These are phyloP conservation scores for Aspergillus indologenus DNA, from an alignment of 495 filamentous ascomycete genomes.

Conservation along the genomic window DNA sequence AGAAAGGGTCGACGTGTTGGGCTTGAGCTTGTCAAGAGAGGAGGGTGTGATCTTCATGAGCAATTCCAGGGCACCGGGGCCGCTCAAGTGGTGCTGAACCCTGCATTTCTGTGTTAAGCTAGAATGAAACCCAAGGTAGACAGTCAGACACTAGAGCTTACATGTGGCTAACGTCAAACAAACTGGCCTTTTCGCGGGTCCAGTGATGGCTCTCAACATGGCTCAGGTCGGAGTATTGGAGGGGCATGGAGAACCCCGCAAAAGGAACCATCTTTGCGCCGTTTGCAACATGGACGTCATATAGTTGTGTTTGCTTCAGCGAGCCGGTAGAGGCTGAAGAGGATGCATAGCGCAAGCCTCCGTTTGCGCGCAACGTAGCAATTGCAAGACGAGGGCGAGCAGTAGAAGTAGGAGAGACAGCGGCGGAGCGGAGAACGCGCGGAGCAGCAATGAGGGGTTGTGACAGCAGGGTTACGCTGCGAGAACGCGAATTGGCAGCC, in stretches of 20 bases:
- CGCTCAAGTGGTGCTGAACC: constrained; percentile 70
- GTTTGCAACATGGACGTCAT: constrained; percentile 74
- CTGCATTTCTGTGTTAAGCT: constrained; percentile 31
- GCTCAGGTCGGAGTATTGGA: constrained; percentile 74
- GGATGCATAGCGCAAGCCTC: constrained; percentile 54
- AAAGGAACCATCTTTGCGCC: constrained; percentile 97
- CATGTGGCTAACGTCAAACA: constrained; percentile 79
- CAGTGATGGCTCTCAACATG: constrained; percentile 80
- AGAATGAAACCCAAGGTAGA: constrained; percentile 6
- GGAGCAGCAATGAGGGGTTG: constrained; percentile 32
- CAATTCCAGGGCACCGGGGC: constrained; percentile 72
- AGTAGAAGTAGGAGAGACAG: constrained; percentile 11
- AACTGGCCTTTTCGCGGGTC: constrained; percentile 78
- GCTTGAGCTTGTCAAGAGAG: constrained; percentile 52
- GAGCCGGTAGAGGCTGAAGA: constrained; percentile 48
- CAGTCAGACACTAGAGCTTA: constrained; percentile 25
- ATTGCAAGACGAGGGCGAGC: constrained; percentile 16
- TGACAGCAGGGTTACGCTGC: constrained; percentile 33
- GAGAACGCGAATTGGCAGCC: constrained; percentile 28
- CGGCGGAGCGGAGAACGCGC: constrained; percentile 29
- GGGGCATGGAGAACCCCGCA: constrained; percentile 88
- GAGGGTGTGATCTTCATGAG: constrained; percentile 78
- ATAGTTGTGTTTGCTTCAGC: constrained; percentile 69
- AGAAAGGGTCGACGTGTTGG: constrained; percentile 70
- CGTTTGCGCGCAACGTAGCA: constrained; percentile 16